A percentile compares a stretch with the other conserved stretches of the same genome.
Evolutionary conservation across 495 filamentous ascomycete species (phyloP).

Genomic region (Talaromyces adpressus): DNA sequence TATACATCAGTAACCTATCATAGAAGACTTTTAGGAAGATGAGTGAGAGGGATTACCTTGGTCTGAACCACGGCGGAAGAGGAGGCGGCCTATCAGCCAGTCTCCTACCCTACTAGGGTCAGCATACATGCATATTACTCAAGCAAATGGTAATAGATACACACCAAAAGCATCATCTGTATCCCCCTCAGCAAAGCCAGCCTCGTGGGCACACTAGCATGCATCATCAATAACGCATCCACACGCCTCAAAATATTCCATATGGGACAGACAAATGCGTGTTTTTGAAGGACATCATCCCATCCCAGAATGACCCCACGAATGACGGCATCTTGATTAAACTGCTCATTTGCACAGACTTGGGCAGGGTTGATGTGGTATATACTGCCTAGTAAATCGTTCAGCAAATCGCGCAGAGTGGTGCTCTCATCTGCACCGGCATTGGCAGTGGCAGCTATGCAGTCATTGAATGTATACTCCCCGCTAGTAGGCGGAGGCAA

Average conservation of each 20-base stretch:
- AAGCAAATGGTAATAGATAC: neutral
- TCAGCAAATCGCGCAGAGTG: neutral
- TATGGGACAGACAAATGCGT: neutral
- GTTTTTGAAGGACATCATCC: neutral
- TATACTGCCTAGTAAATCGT: neutral
- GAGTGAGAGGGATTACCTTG: neutral
- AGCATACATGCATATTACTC: neutral
- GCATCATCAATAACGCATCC: neutral
- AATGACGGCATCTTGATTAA: constrained; percentile 1
- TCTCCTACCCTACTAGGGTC: neutral
- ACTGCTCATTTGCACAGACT: neutral
- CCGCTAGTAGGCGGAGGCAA: neutral
- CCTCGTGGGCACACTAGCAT: neutral
- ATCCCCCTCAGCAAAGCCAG: neutral
- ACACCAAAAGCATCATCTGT: constrained; percentile 1
- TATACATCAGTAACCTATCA: neutral
- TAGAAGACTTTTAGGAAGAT: neutral
- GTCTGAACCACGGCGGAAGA: neutral
- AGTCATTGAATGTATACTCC: neutral
- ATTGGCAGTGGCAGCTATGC: neutral
- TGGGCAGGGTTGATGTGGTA: neutral
- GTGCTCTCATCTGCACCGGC: neutral
- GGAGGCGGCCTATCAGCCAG: neutral
- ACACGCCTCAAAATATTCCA: constrained; percentile 5
- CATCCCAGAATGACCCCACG: neutral